Evolutionary conservation across 306 rosid species (phyloP).

Genomic region (Fragaria iinumae): DNA sequence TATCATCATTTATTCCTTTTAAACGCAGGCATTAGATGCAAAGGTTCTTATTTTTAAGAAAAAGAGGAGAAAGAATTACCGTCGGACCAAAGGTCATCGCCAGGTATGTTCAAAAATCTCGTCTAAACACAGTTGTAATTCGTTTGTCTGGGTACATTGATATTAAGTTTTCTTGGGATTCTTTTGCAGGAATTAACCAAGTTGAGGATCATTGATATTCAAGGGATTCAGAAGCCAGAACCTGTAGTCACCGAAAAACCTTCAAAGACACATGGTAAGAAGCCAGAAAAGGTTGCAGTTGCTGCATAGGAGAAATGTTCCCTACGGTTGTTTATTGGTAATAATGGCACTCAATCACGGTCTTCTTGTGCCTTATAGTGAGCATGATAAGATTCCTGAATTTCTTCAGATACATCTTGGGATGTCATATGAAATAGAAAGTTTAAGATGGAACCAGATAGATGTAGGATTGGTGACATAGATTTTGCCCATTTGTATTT

Average conservation of each 20-base stretch:
- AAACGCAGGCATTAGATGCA: constrained; percentile 78
- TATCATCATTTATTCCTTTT: constrained; percentile 9
- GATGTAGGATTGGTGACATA: constrained; percentile 3
- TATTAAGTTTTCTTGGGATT: constrained; percentile 22
- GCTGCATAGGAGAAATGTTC: constrained; percentile 39
- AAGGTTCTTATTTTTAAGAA: constrained; percentile 83
- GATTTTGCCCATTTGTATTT: neutral
- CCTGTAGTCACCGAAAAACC: constrained; percentile 38
- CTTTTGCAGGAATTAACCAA: constrained; percentile 75
- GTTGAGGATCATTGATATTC: constrained; percentile 82
- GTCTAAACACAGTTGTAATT: neutral
- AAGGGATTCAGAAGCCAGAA: constrained; percentile 77
- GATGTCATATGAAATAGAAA: constrained; percentile 24
- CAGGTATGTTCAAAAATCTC: constrained; percentile 52
- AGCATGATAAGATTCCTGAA: constrained; percentile 12
- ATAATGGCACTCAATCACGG: constrained; percentile 21
- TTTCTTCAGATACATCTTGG: constrained; percentile 18
- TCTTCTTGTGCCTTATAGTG: neutral
- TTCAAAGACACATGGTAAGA: constrained; percentile 52
- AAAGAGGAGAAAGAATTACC: constrained; percentile 93
- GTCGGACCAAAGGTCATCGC: constrained; percentile 84
- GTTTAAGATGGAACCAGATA: constrained; percentile 2
- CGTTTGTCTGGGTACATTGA: constrained; percentile 12
- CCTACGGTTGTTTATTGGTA: neutral
- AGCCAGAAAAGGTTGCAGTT: constrained; percentile 60